A percentile compares a stretch with the other conserved stretches of the same genome.
Evolutionary conservation across 805 yeast species (phyloP).

Genomic region (Candida multigemmis): DNA sequence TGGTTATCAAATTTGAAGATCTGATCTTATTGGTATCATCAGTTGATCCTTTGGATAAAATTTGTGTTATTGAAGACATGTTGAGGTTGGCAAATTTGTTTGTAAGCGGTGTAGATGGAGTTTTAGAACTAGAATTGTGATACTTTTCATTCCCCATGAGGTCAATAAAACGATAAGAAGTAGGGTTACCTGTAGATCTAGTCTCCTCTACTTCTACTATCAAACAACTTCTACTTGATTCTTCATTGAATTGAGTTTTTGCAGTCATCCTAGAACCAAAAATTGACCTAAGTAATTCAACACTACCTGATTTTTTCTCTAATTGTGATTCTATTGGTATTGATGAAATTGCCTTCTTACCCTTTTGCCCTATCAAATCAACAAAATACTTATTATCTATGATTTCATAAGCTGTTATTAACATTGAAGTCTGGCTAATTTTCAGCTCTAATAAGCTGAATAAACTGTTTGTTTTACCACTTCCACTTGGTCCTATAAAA

Average conservation of each 20-base stretch:
- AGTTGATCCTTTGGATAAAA: constrained; percentile 7
- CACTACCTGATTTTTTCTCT: constrained; percentile 4
- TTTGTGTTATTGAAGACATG: constrained; percentile 18
- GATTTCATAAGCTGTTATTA: constrained; percentile 19
- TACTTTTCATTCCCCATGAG: constrained; percentile 21
- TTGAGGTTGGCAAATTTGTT: constrained; percentile 17
- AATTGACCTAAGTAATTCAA: constrained; percentile 6
- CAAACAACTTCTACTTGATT: constrained; percentile 17
- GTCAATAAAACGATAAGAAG: constrained; percentile 15
- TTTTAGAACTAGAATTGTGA: constrained; percentile 4
- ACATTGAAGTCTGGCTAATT: constrained; percentile 2
- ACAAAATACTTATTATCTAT: constrained; percentile 12
- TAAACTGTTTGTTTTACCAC: constrained; percentile 23
- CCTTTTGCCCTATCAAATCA: constrained; percentile 14
- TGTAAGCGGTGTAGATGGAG: constrained; percentile 4
- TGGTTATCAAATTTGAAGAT: constrained; percentile 17
- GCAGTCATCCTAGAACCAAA: constrained; percentile 11
- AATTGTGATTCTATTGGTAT: background rate
- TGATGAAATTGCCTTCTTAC: background rate
- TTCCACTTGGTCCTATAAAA: constrained; percentile 20
- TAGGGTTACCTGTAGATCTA: too few species aligned
- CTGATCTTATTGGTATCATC: constrained; percentile 7
- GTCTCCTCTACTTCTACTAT: too few species aligned
- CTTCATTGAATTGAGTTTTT: constrained; percentile 10
- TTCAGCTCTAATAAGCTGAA: constrained; percentile 3